These are phyloP conservation scores for Beta macrorhiza DNA, from an alignment of 179 eudicot genomes.

Conservation along the genomic window DNA sequence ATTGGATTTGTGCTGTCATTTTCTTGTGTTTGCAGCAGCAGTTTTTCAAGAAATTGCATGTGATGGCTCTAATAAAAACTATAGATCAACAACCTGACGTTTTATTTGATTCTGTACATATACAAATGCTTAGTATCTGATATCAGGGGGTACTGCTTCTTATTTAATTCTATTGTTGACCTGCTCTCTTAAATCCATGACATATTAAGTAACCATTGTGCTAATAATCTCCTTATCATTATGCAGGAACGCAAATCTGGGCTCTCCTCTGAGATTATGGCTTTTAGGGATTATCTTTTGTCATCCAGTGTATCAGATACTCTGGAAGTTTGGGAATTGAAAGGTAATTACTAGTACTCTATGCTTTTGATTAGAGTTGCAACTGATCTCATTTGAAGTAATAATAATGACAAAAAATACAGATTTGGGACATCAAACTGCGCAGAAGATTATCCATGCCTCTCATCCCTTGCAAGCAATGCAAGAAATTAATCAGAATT, in stretches of 20 bases:
- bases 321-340: conserved; percentile 96
- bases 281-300: conserved; percentile 86
- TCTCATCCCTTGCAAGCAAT: conserved; percentile 93
- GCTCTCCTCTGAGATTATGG: conserved; percentile 83
- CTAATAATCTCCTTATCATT: conserved; percentile 15
- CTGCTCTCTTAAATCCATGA: neutral
- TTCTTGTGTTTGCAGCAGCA: neutral
- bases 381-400: neutral
- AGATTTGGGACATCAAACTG: conserved; percentile 99
- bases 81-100: neutral
- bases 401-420: conserved; percentile 1
- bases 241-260: conserved; percentile 93
- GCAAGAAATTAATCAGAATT: conserved; percentile 98
- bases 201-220: neutral
- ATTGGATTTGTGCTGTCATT: neutral
- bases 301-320: conserved; percentile 92
- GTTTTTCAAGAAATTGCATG: neutral
- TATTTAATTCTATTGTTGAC: neutral
- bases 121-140: neutral
- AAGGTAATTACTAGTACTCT: conserved; percentile 48
- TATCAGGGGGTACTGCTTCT: neutral
- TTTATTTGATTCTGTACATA: conserved; percentile 6
- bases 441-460: conserved; percentile 94
- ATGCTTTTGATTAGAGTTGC: conserved; percentile 12
- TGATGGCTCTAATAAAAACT: neutral